Base-by-base conservation (phyloP, 2,329 filamentous ascomycete species). In the Talaromyces albobiverticillius region DNA sequence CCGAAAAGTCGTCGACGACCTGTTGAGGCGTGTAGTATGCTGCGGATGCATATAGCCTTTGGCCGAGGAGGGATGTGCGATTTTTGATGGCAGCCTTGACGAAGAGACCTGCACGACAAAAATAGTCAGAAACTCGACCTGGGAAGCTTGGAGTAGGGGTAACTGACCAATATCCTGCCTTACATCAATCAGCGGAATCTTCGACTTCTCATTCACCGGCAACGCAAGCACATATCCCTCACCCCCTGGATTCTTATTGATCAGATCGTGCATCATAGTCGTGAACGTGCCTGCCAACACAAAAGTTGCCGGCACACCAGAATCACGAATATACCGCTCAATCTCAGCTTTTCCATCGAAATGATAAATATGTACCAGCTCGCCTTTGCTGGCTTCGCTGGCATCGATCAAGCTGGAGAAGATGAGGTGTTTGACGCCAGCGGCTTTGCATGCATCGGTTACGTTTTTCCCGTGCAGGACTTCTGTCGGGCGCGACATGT, bases 291-390 rank as follows among this genome's bases (percentile, higher is more conserved):
- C 82, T 0, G 80, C 76, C n/a, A 76, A 64, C 60, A 81, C 76
- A 63, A 83, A 84, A 0, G 80, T 76, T 13, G 71, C 73, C 1
- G 76, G 75, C 3, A 85, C 65, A 0, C 73, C 74, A 3, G 78
- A 67, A 0, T 61, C 51, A n/a, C 78, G 75, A 46, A 82, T 77
- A 62, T 85, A 82, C n/a, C 71, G 61, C 59, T 83, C 81, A 0
- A 82, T 74, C 13, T 76, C 68, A n/a, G 81, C 81, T 63, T 85
- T 85, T 63, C 67, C 71, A 66, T 85, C 82, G 57, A 85, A 85
- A 60, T 82, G 78, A 59, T 73, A 57, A 4, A 72, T 67, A 26
- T 55, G 64, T 13, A 54, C 63, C 9, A 71, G 60, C 13, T 62
- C 64, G 4, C 71, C 72, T 16, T 56, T 52, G 2, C 62, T 63